Base-by-base conservation (phyloP, 495 filamentous ascomycete species). In the Pyrenula massariospora region DNA sequence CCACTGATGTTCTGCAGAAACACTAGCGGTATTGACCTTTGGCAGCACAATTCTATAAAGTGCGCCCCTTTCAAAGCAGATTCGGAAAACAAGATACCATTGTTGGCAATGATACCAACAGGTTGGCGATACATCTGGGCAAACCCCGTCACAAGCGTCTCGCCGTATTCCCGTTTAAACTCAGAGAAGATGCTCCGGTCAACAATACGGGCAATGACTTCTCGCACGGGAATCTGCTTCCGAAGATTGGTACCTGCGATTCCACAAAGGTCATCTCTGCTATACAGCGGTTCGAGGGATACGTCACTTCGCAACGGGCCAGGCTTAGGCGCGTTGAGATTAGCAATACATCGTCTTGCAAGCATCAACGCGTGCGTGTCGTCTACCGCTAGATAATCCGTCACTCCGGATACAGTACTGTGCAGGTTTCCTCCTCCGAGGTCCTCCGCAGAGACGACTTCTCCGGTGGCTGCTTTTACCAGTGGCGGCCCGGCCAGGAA, bases 1-100 rank as follows among this genome's bases (percentile, higher is more conserved):
- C 93, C 93, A 5, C 81, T 85, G 67, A 98, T 98, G 66, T 98
- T 98, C 66, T 98, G 93, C 42, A 98, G 71, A 70, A 98, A 98
- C 25, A 98, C 73, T 0, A 98, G 75, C 15, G 93, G 92, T 52
- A 97, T 88, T 22, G 84, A 79, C 53, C 94, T 86, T 68, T 97
- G 88, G 5, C 84, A 81, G 73, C 93, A 96, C n/a, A 98, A 84
- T 69, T 98, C 88, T 66, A 97, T 95, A 71, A 98, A 98, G 70
- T 98, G 93, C 2, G 93, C 91, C 11, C 93, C 93, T 70, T 98
- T 98, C 52, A 96, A 80, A 2, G 89, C 83, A 15, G 86, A 88
- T 61, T 87, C 83, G 42, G 88, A 92, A 78, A 96, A 96, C n/a
- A 98, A 77, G 61, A 97, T 95, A 53, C 94, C 94, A 65, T 97